Conservation (phyloP, 1,139 yeast genomes). For the Yamadazyma triangularis region DNA sequence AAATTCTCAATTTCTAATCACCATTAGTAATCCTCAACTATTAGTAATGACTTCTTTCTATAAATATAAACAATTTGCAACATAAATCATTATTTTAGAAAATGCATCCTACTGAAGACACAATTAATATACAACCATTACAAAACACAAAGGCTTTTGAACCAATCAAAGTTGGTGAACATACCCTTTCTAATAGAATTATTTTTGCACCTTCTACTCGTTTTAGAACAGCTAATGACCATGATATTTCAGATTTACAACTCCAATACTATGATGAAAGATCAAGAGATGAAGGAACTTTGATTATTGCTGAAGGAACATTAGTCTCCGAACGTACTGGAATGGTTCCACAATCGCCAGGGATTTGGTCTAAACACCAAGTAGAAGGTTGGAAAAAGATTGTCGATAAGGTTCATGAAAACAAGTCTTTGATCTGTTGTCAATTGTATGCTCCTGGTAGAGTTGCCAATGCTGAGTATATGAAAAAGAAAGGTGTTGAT, state of each 20-base stretch:
- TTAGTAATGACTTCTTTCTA: no score
- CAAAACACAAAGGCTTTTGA: conserved; percentile 22
- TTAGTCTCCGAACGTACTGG: conserved; percentile 24
- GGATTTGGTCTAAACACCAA: conserved; percentile 45
- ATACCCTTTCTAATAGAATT: conserved; percentile 34
- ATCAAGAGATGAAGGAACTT: conserved; percentile 46
- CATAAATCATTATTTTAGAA: no score
- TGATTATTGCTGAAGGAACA: conserved; percentile 39
- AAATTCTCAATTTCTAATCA: no score
- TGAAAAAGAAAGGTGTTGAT: conserved; percentile 27
- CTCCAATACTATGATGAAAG: conserved; percentile 50
- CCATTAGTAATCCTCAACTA: no score
- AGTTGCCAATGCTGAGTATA: conserved; percentile 36
- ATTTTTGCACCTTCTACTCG: conserved; percentile 53
- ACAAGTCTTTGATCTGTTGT: conserved; percentile 44
- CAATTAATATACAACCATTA: no score
- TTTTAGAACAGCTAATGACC: conserved; percentile 35
- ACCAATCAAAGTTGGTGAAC: conserved; percentile 42
- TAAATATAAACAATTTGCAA: no score
- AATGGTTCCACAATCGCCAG: conserved; percentile 45
- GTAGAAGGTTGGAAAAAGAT: conserved; percentile 46
- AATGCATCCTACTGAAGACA: no score
- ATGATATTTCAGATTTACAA: conserved; percentile 43
- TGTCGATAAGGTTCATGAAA: conserved; percentile 45
- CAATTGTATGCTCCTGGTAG: conserved; percentile 66